These are phyloP conservation scores for Chytridium lagenaria DNA, from an alignment of 371 early-diverging fungal genomes.

Conservation along the genomic window DNA sequence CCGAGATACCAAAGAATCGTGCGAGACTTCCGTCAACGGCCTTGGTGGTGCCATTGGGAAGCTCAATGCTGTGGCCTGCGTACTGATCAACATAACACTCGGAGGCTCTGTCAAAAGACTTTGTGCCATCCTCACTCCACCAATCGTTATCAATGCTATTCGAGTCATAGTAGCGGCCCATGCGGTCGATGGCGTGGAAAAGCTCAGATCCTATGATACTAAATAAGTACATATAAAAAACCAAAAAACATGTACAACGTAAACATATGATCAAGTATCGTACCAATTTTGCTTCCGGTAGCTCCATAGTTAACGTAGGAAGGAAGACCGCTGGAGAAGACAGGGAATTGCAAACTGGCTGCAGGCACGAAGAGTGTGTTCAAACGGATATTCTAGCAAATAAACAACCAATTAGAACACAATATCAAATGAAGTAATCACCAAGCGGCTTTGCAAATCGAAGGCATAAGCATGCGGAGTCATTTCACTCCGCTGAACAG, in stretches of 20 bases:
- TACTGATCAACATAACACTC: slow-evolving; percentile 75
- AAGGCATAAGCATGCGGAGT: too few relatives aligned
- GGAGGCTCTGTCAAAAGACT: slow-evolving; percentile 55
- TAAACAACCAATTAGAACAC: too few relatives aligned
- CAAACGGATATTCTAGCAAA: slow-evolving; percentile 31
- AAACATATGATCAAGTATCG: too few relatives aligned
- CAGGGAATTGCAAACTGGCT: slow-evolving; percentile 36
- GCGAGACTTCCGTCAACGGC: slow-evolving; percentile 55
- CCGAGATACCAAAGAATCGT: slow-evolving; percentile 75
- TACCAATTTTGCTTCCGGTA: slow-evolving; percentile 49
- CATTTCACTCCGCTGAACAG: too few relatives aligned
- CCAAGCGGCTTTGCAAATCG: too few relatives aligned
- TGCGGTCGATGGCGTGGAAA: slow-evolving; percentile 51
- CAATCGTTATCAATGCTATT: slow-evolving; percentile 56
- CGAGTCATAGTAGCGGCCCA: slow-evolving; percentile 65
- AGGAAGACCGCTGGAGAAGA: slow-evolving; percentile 19
- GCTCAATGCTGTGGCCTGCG: slow-evolving; percentile 47
- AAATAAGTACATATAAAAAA: not conserved
- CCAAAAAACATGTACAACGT: too few relatives aligned
- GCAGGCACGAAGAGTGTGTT: slow-evolving; percentile 49
- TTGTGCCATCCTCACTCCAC: slow-evolving; percentile 65
- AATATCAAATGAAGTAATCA: too few relatives aligned
- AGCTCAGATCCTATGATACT: not conserved
- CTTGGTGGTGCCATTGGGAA: slow-evolving; percentile 45
- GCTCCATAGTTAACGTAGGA: slow-evolving; percentile 46